These are phyloP conservation scores for Penicillium canescens DNA, from an alignment of 495 filamentous ascomycete species.

Conservation along the genomic window DNA sequence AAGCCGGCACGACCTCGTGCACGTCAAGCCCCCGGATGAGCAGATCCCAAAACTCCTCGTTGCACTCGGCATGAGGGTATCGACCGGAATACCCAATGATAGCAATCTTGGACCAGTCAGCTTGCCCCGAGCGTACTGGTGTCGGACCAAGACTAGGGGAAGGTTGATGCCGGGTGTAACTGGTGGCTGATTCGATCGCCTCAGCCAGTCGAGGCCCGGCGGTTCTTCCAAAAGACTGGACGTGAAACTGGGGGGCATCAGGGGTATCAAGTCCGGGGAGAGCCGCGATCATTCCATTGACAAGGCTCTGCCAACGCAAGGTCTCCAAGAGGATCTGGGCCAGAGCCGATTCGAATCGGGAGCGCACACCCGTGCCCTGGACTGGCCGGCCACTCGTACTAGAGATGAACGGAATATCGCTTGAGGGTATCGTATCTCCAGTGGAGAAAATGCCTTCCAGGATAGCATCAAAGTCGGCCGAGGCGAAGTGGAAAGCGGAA, in stretches of 20 bases:
- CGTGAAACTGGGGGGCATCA: background rate
- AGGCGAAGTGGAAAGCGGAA: constrained; percentile 33
- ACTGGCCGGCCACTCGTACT: background rate
- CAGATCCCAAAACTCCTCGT: constrained; percentile 66
- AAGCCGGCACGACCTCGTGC: constrained; percentile 51
- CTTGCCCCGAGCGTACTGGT: constrained; percentile 15
- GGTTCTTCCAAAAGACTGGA: background rate
- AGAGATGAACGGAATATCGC: too few species aligned
- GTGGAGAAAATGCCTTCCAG: too few species aligned
- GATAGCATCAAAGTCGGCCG: background rate
- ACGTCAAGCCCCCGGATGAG: constrained; percentile 60
- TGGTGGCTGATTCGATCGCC: constrained; percentile 44
- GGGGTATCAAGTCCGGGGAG: background rate
- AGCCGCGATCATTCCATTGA: background rate
- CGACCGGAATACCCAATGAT: constrained; percentile 73
- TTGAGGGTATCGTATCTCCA: too few species aligned
- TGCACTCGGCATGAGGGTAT: constrained; percentile 62
- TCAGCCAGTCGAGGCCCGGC: background rate
- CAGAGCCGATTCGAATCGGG: background rate
- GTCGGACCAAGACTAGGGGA: constrained; percentile 7
- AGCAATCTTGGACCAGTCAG: constrained; percentile 51
- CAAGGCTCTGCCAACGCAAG: background rate
- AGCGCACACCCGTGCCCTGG: background rate
- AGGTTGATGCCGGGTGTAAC: constrained; percentile 30
- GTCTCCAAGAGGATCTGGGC: background rate